Conservation (phyloP, 2,329 filamentous ascomycete genomes). For the Penicillium expansum region DNA sequence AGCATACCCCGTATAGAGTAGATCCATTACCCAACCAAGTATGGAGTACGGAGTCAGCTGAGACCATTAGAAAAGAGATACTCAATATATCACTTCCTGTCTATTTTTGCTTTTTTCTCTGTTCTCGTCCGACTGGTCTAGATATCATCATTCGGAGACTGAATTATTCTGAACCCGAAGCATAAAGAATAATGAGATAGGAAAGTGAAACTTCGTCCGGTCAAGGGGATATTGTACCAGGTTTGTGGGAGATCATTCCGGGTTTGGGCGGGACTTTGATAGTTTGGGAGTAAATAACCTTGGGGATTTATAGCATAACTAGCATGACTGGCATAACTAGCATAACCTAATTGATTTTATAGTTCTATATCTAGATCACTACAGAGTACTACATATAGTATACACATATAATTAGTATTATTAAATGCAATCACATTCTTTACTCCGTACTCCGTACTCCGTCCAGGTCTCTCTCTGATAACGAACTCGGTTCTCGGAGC, state of each 20-base stretch:
- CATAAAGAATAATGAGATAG: neutral
- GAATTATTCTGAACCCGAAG: neutral
- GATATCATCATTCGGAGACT: neutral
- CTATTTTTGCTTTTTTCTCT: neutral
- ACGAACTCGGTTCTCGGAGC: slow-evolving; percentile 1
- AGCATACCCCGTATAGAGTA: neutral
- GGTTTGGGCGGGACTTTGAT: neutral
- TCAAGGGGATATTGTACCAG: neutral
- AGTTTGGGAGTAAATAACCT: neutral
- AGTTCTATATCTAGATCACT: too few relatives aligned
- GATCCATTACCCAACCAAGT: neutral
- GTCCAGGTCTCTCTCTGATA: too few relatives aligned
- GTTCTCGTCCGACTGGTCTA: neutral
- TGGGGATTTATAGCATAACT: neutral
- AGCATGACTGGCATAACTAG: too few relatives aligned
- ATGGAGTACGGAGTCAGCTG: too few relatives aligned
- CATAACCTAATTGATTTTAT: neutral
- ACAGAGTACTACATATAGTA: too few relatives aligned
- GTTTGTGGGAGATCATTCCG: neutral
- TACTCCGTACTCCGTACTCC: too few relatives aligned
- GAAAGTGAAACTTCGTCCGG: neutral
- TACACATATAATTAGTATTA: too few relatives aligned
- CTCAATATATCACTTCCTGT: too few relatives aligned
- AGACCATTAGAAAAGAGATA: too few relatives aligned
- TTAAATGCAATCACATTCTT: too few relatives aligned